Evolutionary conservation across 352 stramenopile species (phyloP), one percentile per base, ranked within the genome.

Genomic region (Globisporangium radiosum): DNA sequence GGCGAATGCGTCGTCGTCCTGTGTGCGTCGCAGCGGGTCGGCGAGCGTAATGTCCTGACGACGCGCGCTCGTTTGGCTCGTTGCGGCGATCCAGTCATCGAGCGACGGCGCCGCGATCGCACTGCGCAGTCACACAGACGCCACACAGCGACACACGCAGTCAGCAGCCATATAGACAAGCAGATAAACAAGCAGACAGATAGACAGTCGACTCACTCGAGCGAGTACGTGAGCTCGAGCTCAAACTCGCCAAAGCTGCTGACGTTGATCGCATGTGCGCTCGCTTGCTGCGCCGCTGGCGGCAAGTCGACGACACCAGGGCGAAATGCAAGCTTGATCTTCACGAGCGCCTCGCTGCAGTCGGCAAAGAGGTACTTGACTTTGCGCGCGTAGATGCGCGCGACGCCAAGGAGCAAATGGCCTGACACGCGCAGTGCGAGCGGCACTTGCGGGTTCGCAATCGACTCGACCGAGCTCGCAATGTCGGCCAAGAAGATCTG

Each of bases 401-500:
- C 97, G 15, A 99, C 95, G 51, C 97, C 97, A 8, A 99, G 81
- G 51, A 99, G 71, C 56, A 99, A 77, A 69, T 99, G 97, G 38
- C 97, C 97, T 0, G 93, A 98, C 36, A 99, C 93, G 40, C 97
- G 94, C 57, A 99, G 78, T 44, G 97, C 97, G 5, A 99, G 85
- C 38, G 96, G 96, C 43, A 98, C 94, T 55, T 96, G 87, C 17
- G 97, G 96, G 72, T 99, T 95, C 50, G 98, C 85, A 64, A 99
- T 99, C 60, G 87, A 95, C 25, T 98, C 90, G 15, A 99, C 97
- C 33, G 94, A 98, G 67, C 78, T 85, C 63, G 92, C 78, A 73
- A 99, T 98, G 75, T 99, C 96, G 11, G 96, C 97, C 38, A 88
- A 85, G 76, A 99, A 99, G 57, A 99, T 98, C 73, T 99, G 94